Conservation (phyloP, 768 basidiomycete species). For the Pisolithus microcarpus region DNA sequence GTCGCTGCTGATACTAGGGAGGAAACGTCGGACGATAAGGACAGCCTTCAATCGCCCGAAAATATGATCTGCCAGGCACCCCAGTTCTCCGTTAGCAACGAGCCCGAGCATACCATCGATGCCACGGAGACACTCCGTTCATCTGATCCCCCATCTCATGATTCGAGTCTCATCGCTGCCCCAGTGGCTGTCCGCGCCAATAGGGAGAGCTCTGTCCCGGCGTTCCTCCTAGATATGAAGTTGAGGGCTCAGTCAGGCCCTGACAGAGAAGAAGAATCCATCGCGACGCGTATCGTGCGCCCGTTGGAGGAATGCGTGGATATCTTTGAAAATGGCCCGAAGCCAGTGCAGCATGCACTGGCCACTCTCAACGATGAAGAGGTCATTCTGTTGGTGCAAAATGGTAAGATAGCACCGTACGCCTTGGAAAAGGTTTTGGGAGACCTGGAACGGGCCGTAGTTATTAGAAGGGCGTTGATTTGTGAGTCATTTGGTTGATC, state of each 20-base stretch:
- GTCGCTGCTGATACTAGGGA: conserved; percentile 16
- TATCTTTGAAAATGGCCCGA: conserved; percentile 69
- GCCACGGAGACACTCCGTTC: conserved; percentile 14
- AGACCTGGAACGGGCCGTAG: conserved; percentile 80
- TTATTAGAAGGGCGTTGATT: conserved; percentile 79
- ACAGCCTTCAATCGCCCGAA: conserved; percentile 10
- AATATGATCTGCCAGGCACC: conserved; percentile 12
- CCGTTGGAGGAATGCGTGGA: conserved; percentile 72
- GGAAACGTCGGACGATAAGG: conserved; percentile 15
- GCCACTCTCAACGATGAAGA: conserved; percentile 83
- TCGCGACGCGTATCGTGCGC: conserved; percentile 29
- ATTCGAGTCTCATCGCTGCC: conserved; percentile 15
- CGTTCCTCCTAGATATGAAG: conserved; percentile 27
- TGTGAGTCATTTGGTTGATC: conserved; percentile 47
- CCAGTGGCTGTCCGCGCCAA: conserved; percentile 17
- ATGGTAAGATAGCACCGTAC: conserved; percentile 92
- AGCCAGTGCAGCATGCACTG: conserved; percentile 50
- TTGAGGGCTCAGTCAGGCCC: conserved; percentile 20
- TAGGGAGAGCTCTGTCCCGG: conserved; percentile 20
- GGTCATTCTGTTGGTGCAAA: conserved; percentile 78
- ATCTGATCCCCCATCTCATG: conserved; percentile 7
- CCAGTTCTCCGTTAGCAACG: conserved; percentile 20
- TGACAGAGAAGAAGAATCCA: conserved; percentile 5
- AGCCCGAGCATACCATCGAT: conserved; percentile 7
- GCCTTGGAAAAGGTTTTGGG: conserved; percentile 92